A percentile compares a stretch with the other conserved stretches of the same genome.
Evolutionary conservation across 257 asterid genomes (phyloP).

Genomic region (Solanum rostratum): DNA sequence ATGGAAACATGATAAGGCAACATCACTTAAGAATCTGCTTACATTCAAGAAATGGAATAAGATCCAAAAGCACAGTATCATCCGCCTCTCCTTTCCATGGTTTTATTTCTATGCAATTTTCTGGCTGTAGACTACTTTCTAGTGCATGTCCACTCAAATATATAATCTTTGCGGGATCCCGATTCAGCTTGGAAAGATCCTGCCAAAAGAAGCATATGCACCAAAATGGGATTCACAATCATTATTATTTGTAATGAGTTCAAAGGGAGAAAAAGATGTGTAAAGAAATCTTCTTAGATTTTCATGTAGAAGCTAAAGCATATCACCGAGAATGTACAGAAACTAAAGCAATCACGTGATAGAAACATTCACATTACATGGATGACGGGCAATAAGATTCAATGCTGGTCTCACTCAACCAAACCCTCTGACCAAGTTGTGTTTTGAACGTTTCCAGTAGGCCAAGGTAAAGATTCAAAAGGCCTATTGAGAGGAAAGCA

Average conservation of each 20-base stretch:
- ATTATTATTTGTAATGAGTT: not conserved
- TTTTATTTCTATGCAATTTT: constrained; percentile 57
- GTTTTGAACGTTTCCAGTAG: not conserved
- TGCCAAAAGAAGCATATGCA: constrained; percentile 10
- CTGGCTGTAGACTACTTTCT: constrained; percentile 79
- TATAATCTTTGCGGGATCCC: constrained; percentile 72
- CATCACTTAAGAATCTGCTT: constrained; percentile 8
- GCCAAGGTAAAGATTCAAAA: not conserved
- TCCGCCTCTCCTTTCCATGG: constrained; percentile 74
- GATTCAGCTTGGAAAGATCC: constrained; percentile 80
- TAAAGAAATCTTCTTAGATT: not conserved
- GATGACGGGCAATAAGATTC: not conserved
- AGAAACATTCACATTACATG: not conserved
- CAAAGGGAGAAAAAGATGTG: not conserved
- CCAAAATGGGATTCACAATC: not conserved
- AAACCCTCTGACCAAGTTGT: not conserved
- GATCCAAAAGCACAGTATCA: constrained; percentile 75
- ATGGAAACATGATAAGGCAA: not conserved
- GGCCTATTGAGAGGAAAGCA: not conserved
- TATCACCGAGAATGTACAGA: not conserved
- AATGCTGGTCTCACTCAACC: not conserved
- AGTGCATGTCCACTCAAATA: constrained; percentile 74
- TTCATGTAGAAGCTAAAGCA: not conserved
- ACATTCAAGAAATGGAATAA: constrained; percentile 93
- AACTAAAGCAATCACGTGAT: not conserved